phyloP scores from a whole-genome alignment of 73 alveolate genomes.

The Paramecium primaurelia region DNA sequence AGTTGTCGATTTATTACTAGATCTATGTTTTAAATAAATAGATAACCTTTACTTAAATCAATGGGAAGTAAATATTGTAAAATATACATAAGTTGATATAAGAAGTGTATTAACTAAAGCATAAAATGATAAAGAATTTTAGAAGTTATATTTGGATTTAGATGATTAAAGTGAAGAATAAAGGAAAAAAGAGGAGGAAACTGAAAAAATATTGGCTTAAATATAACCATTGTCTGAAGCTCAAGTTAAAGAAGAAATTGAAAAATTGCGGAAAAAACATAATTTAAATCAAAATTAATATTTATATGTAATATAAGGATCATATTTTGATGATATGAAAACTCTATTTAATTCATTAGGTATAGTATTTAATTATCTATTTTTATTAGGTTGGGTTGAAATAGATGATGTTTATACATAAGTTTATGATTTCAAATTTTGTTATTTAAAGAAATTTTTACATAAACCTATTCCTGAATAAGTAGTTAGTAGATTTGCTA shows the following conservation, averaged over 20 bases:
- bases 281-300: conserved; percentile 27
- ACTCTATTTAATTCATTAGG: neutral
- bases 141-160: conserved; percentile 52
- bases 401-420: conserved; percentile 1
- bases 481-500: conserved; percentile 5
- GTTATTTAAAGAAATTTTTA: conserved; percentile 39
- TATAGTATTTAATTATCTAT: neutral
- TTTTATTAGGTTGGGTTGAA: conserved; percentile 57
- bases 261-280: conserved; percentile 18
- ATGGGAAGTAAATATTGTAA: neutral
- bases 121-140: conserved; percentile 3
- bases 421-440: conserved; percentile 51
- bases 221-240: neutral
- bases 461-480: conserved; percentile 25
- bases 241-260: neutral
- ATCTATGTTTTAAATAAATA: neutral
- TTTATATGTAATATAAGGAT: conserved; percentile 26
- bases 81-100: conserved; percentile 20
- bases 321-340: neutral
- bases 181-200: conserved; percentile 21
- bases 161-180: conserved; percentile 50
- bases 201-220: conserved; percentile 5
- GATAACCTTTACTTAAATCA: conserved; percentile 9
- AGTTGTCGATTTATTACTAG: neutral
- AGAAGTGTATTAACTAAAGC: conserved; percentile 39